Evolutionary conservation across 768 basidiomycete genomes (phyloP), one percentile per base, ranked within the genome.

Genomic region (Thelephora ganbajun): DNA sequence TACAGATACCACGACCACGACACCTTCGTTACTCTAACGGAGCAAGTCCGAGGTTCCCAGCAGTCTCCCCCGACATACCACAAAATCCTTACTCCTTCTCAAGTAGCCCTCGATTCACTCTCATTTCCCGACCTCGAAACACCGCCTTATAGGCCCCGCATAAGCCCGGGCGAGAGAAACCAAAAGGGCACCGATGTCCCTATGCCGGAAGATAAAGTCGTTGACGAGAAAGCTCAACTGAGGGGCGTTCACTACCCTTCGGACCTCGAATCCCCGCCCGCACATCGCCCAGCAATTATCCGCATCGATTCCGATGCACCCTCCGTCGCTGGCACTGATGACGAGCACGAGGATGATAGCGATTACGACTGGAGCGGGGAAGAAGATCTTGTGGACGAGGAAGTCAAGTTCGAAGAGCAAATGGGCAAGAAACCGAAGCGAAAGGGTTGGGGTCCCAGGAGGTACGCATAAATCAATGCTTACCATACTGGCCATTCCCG

Each of bases 301-400:
- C 48, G 53, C 46, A 54, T 56, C 35, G 35, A 62, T 4, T 64
- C 67, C 22, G 61, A 58, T 22, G 52, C 59, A 20, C 53, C 76
- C 14, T 78, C 78, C 2, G 59, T 73, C 13, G 70, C 65, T 23
- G 70, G 63, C 35, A 74, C 73, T 3, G 79, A 82, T 44, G 80
- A 79, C 9, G 71, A 73, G 0, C 9, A 30, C 26, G 78, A 81
- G 18, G 73, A 73, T 11, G 70, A 73, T 0, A 63, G 71, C 1
- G 70, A 75, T n/a, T 84, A 79, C 50, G 79, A 88, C 58, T 86
- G 84, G 84, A 80, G 78, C 35, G 80, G 69, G 14, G 86, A 88
- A 52, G 84, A 84, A 47, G 83, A 88, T 56, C 66, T 89, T 14
- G 74, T 70, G 0, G 78, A 86, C 51, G 71, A 82, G 56, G 80